These are phyloP conservation scores for Diospyros kaki DNA, from an alignment of 148 eudicot genomes.

Conservation along the genomic window DNA sequence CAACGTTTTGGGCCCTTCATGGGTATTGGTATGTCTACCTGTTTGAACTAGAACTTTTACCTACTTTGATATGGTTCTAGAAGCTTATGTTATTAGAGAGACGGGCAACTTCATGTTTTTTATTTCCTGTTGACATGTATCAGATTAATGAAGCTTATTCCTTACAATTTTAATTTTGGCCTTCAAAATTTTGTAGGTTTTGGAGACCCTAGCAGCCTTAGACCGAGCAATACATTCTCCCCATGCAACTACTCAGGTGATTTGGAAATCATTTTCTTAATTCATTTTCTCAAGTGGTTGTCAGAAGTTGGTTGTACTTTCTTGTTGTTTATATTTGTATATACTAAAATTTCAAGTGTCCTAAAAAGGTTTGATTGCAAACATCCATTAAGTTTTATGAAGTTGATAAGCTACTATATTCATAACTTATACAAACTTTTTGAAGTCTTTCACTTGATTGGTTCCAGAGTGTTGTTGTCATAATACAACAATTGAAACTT, in stretches of 20 bases:
- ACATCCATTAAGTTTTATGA: too few relatives aligned
- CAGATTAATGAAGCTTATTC: slow-evolving; percentile 2
- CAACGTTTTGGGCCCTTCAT: slow-evolving; percentile 90
- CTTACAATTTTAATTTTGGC: not conserved
- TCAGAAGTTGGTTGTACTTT: not conserved
- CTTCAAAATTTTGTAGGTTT: slow-evolving; percentile 44
- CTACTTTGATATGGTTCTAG: too few relatives aligned
- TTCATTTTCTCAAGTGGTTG: not conserved
- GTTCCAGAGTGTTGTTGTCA: too few relatives aligned
- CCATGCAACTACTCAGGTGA: slow-evolving; percentile 97
- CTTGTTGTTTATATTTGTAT: not conserved
- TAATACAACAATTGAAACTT: too few relatives aligned
- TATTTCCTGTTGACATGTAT: not conserved
- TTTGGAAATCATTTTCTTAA: slow-evolving; percentile 4
- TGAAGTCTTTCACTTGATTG: too few relatives aligned
- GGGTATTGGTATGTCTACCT: slow-evolving; percentile 79
- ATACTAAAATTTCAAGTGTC: too few relatives aligned
- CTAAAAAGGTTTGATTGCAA: too few relatives aligned
- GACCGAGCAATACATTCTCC: slow-evolving; percentile 97
- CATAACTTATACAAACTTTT: too few relatives aligned
- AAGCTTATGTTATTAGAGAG: too few relatives aligned
- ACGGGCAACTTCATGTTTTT: too few relatives aligned
- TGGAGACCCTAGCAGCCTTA: slow-evolving; percentile 93
- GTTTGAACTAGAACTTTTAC: not conserved
- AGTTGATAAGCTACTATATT: too few relatives aligned